These are phyloP conservation scores for Dactylellina haptotyla DNA, from an alignment of 2,329 filamentous ascomycete species.

Conservation along the genomic window DNA sequence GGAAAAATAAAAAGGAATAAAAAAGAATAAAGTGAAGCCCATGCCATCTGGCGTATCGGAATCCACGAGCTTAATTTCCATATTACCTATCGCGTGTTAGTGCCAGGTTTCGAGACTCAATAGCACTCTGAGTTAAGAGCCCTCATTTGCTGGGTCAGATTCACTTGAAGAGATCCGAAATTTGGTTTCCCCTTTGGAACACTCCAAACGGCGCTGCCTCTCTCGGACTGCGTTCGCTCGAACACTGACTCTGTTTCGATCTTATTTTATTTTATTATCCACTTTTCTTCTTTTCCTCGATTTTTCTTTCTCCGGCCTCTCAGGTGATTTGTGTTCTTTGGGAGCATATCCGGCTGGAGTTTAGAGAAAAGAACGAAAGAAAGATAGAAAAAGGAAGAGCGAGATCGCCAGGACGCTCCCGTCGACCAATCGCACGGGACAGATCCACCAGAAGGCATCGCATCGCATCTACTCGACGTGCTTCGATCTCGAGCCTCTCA, in stretches of 20 bases:
- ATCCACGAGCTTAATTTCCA: slow-evolving; percentile 49
- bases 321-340: background rate
- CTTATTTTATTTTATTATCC: background rate
- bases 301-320: background rate
- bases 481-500: too few species aligned
- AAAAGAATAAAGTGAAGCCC: background rate
- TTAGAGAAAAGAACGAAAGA: background rate
- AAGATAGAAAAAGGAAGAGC: slow-evolving; percentile 3
- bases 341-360: slow-evolving; percentile 1
- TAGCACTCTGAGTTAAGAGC: slow-evolving; percentile 33
- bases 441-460: too few species aligned
- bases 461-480: too few species aligned
- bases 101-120: slow-evolving; percentile 38
- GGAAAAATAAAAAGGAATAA: slow-evolving; percentile 3
- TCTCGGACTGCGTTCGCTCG: too few species aligned
- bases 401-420: background rate
- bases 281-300: background rate
- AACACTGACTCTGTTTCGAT: background rate
- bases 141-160: slow-evolving; percentile 34
- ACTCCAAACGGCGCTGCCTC: background rate
- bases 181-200: slow-evolving; percentile 47
- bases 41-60: slow-evolving; percentile 44
- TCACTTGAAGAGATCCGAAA: slow-evolving; percentile 17
- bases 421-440: background rate
- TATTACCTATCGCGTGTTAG: slow-evolving; percentile 53